Base-by-base conservation (phyloP, 495 filamentous ascomycete genomes). In the Cryomyces antarcticus region DNA sequence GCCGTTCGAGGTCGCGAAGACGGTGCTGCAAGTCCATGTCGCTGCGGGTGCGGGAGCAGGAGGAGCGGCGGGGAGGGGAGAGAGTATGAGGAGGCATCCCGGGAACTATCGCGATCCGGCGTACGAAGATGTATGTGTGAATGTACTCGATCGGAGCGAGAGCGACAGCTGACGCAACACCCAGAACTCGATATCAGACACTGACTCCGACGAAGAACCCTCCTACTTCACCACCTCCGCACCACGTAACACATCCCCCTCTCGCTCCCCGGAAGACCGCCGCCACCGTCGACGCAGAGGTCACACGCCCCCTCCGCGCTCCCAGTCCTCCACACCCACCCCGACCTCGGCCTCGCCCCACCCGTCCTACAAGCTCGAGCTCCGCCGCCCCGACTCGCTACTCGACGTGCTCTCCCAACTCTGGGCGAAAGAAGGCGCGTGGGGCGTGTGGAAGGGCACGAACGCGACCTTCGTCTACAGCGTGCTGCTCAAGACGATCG, bases 1-100 rank as follows among this genome's bases (percentile, higher is more conserved):
- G 57, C 89, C 89, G 17, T 94, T 96, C 57, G 87, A 95, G 61
- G 85, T 94, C 44, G 84, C 88, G 51, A 96, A 94, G 72, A 92
- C 73, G 4, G 69, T 96, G 39, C 59, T 96, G 53, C 89, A 97
- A 62, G 76, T 83, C 13, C 34, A 47, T 33, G 11, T 45, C 13
- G 35, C 43, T 29, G n/a, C 43, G 4, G 43, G 13, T 9, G 17
- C 43, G 12, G 43, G 39, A 12, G 36, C 35, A 9, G 9, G 6
- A 11, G 31, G 38, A 7, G 38, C 7, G 38, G 7, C 9, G 38
- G 9, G 9, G 10, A 39, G 27, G 38, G 24, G 24, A 7, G 27
- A 39, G 38, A 1, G 2, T 2, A 28, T 9, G 27, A 17, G 27
- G 38, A 39, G 10, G 38, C 11, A 17, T 35, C 33, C 9, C 4